Conservation (phyloP, 2,329 filamentous ascomycete species). For the Hypoxylon sp. region DNA sequence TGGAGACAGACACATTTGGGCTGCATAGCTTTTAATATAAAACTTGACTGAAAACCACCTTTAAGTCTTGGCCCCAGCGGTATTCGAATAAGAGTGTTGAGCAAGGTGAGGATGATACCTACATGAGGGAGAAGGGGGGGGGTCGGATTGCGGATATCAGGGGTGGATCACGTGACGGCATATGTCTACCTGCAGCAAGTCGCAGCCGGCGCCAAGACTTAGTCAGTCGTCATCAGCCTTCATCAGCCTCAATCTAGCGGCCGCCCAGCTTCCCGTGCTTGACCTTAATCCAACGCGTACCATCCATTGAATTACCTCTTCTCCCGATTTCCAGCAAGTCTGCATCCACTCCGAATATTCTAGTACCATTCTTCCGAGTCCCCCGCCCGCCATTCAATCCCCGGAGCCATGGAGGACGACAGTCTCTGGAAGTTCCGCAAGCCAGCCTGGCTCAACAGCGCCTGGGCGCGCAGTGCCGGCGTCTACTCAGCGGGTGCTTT, state of each 20-base stretch:
- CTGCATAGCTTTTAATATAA: slow-evolving; percentile 45
- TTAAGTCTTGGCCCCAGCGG: not conserved
- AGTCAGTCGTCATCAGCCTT: slow-evolving; percentile 46
- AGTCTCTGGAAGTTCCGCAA: slow-evolving; percentile 77
- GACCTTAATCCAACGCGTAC: slow-evolving; percentile 20
- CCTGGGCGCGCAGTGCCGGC: slow-evolving; percentile 73
- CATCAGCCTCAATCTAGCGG: slow-evolving; percentile 41
- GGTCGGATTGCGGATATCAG: too few species aligned
- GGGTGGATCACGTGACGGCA: slow-evolving; percentile 10
- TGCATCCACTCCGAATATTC: not conserved
- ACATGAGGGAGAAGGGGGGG: too few species aligned
- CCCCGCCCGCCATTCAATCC: slow-evolving; percentile 1
- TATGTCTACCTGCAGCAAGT: not conserved
- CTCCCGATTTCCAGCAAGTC: not conserved
- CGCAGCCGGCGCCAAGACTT: slow-evolving; percentile 16
- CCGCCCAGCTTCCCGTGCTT: slow-evolving; percentile 6
- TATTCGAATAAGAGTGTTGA: too few species aligned
- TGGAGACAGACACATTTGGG: slow-evolving; percentile 33
- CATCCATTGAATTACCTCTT: not conserved
- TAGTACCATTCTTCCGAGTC: not conserved
- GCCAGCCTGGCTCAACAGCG: slow-evolving; percentile 77
- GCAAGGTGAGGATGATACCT: too few species aligned
- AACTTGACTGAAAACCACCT: slow-evolving; percentile 24
- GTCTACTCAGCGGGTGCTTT: slow-evolving; percentile 74
- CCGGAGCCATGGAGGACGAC: slow-evolving; percentile 70